These are phyloP conservation scores for Xylaria sp. DNA, from an alignment of 2,329 filamentous ascomycete genomes.

Conservation along the genomic window DNA sequence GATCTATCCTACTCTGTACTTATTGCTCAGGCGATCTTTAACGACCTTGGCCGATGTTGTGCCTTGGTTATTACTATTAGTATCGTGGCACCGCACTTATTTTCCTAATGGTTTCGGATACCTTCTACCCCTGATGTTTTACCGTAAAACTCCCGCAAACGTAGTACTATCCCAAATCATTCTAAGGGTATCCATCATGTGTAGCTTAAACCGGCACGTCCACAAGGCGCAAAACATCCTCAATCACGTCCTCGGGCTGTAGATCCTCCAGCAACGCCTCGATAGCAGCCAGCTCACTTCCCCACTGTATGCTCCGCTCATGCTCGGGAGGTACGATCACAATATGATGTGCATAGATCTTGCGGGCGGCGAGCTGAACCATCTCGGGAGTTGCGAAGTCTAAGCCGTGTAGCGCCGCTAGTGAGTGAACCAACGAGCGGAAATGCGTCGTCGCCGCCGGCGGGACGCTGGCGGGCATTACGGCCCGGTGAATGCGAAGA, in stretches of 20 bases:
- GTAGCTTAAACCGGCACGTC: constrained; percentile 54
- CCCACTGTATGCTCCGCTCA: constrained; percentile 93
- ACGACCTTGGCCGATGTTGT: no score
- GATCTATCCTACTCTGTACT: background rate
- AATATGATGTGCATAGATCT: constrained; percentile 88
- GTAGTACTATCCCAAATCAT: no score
- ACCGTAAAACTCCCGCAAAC: no score
- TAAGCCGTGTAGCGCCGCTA: constrained; percentile 82
- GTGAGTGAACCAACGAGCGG: constrained; percentile 67
- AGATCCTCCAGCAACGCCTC: constrained; percentile 67
- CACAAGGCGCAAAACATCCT: constrained; percentile 66
- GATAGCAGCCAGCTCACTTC: constrained; percentile 76
- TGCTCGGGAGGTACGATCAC: constrained; percentile 68
- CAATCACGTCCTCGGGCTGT: constrained; percentile 66
- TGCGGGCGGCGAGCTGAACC: constrained; percentile 79
- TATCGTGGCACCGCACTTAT: no score
- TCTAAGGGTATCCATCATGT: no score
- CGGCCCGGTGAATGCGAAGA: constrained; percentile 84
- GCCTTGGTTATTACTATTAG: no score
- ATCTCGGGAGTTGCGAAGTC: constrained; percentile 84
- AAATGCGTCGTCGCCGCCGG: constrained; percentile 81
- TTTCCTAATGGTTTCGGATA: no score
- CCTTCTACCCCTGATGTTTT: no score
- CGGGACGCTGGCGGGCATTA: constrained; percentile 73
- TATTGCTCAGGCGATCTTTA: background rate